Conservation (phyloP, 371 early-diverging fungal species). For the Choanephora cucurbitarum region DNA sequence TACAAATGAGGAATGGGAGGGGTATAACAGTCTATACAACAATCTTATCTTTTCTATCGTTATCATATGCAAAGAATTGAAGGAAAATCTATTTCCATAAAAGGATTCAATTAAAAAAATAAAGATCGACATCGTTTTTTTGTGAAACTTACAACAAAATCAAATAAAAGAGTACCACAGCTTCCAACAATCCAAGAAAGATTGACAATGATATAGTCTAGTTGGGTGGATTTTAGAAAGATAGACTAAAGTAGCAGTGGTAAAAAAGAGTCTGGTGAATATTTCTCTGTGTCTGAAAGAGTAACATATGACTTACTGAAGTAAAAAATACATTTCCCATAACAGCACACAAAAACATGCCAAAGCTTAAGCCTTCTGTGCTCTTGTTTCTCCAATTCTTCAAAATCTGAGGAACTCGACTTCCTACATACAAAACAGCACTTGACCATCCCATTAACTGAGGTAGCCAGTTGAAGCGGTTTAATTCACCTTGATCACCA, state of each 20-base stretch:
- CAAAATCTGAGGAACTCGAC: constrained; percentile 76
- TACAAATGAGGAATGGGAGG: too few relatives aligned
- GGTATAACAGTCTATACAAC: too few relatives aligned
- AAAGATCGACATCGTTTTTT: background rate
- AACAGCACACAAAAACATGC: constrained; percentile 76
- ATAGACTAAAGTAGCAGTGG: constrained; percentile 40
- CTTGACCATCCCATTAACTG: constrained; percentile 51
- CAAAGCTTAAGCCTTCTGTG: constrained; percentile 69
- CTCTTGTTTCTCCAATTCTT: constrained; percentile 67
- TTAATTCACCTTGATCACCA: background rate
- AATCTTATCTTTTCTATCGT: background rate
- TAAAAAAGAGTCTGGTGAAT: background rate
- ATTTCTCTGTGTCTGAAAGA: too few relatives aligned
- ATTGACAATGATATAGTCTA: constrained; percentile 48
- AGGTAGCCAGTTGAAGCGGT: constrained; percentile 19
- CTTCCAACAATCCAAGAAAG: constrained; percentile 57
- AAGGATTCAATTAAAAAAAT: background rate
- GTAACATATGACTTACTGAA: constrained; percentile 4
- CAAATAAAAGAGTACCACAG: constrained; percentile 55
- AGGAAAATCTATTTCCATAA: constrained; percentile 45
- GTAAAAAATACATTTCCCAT: constrained; percentile 47
- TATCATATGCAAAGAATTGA: constrained; percentile 1
- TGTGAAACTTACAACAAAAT: constrained; percentile 50
- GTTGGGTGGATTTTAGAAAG: constrained; percentile 47
- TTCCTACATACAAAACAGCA: constrained; percentile 50